Evolutionary conservation across 2,329 filamentous ascomycete species (phyloP), one percentile per base, ranked within the genome.

Genomic region (Penicillium sp.): DNA sequence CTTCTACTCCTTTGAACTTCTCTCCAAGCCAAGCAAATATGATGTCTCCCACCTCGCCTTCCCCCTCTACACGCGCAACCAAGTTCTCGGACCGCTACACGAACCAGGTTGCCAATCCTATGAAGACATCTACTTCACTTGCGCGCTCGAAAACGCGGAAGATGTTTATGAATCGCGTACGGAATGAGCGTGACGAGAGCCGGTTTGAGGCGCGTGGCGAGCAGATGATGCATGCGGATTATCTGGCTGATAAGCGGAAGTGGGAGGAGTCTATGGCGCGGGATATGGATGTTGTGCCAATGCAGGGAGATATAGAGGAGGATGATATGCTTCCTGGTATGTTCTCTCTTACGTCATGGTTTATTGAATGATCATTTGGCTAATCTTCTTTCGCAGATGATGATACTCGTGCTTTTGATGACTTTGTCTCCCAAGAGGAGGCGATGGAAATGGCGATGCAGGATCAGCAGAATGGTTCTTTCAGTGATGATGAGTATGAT

Each of bases 401-500:
- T 33, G 72, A 74, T 52, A 54, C 64, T 7, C 55, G 63, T 21
- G 70, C 67, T 5, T 46, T 77, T 26, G 69, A 76, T 46, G 72
- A 76, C 57, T 76, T 69, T 54, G 58, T 76, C 1, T 66, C 66
- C 3, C 67, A 74, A 45, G 72, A 76, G 23, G 65, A 73, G 52
- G 69, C 69, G 13, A 64, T 72, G 62, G 69, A 75, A 52, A 64
- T 59, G 61, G 69, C 68, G n/a, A n/a, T 69, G 39, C 37, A 61
- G 43, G n/a, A 2, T n/a, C 49, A 57, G 29, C 50, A 54, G 50
- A 55, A 55, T 25, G 62, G 63, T 39, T 68, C 66, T 42, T 73
- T 71, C 53, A 70, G 81, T 62, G 83, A 86, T 60, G 83, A 85
- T n/a, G 84, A 86, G 60, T 87, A 86, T 65, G 83, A 87, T 64